Percentiles rank a stretch among this genome's conserved stretches.
These are phyloP conservation scores for Centrapalus pauciflorus DNA, from an alignment of 129 eudicot species.

Conservation along the genomic window DNA sequence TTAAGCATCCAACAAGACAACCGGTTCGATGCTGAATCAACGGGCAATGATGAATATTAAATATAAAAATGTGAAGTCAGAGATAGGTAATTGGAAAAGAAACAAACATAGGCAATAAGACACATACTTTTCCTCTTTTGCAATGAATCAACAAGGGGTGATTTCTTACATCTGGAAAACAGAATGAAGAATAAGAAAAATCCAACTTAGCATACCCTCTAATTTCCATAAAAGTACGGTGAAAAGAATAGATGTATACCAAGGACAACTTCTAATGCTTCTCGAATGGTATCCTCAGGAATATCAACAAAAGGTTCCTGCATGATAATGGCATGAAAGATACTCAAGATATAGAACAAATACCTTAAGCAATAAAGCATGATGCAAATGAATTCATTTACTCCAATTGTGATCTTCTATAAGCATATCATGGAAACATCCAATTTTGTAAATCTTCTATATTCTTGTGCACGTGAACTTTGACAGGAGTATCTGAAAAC, in stretches of 20 bases:
- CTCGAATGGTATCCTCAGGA: slow-evolving; percentile 83
- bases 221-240: neutral
- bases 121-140: slow-evolving; percentile 83
- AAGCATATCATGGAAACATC: no score
- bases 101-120: neutral
- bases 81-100: neutral
- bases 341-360: neutral
- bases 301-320: slow-evolving; percentile 90
- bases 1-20: slow-evolving; percentile 81
- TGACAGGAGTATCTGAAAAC: no score
- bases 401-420: no score
- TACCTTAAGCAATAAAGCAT: neutral
- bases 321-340: neutral
- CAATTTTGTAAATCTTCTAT: no score
- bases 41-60: neutral
- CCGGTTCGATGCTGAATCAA: slow-evolving; percentile 87
- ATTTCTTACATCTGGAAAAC: slow-evolving; percentile 64
- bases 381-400: neutral
- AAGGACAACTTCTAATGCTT: slow-evolving; percentile 67
- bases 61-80: neutral
- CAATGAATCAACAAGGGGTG: slow-evolving; percentile 87
- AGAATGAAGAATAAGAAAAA: neutral
- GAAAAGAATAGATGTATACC: slow-evolving; percentile 37
- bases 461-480: no score
- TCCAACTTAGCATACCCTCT: neutral